Evolutionary conservation across 148 eudicot species (phyloP).

Genomic region (Rhododendron ferrugineum): DNA sequence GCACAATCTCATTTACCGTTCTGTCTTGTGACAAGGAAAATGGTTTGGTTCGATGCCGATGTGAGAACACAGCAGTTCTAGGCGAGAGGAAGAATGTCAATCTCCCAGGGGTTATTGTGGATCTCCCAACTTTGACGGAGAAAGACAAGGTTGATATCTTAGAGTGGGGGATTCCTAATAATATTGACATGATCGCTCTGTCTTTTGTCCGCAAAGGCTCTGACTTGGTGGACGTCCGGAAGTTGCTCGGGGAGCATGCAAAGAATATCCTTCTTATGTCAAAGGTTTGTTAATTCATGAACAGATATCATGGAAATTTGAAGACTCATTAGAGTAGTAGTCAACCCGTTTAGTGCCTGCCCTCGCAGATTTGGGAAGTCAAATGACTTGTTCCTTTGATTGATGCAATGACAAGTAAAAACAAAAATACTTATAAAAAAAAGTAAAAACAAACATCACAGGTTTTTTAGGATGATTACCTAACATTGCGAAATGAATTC

Average conservation of each 20-base stretch:
- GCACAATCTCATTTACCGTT: slow-evolving; percentile 44
- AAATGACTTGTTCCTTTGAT: not conserved
- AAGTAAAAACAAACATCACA: not conserved
- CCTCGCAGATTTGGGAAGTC: not conserved
- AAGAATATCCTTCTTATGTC: slow-evolving; percentile 50
- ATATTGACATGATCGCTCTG: slow-evolving; percentile 50
- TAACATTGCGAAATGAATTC: not conserved
- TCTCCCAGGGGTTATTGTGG: slow-evolving; percentile 51
- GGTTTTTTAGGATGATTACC: not conserved
- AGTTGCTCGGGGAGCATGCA: slow-evolving; percentile 38
- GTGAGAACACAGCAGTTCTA: slow-evolving; percentile 47
- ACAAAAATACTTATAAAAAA: not conserved
- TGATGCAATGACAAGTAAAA: not conserved
- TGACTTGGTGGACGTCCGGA: slow-evolving; percentile 46
- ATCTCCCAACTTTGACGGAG: slow-evolving; percentile 48
- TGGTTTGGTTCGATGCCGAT: slow-evolving; percentile 42
- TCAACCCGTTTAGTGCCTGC: not conserved
- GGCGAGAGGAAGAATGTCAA: slow-evolving; percentile 56
- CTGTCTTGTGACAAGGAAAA: slow-evolving; percentile 34
- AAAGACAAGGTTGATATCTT: slow-evolving; percentile 47
- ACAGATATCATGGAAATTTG: not conserved
- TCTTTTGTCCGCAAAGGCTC: slow-evolving; percentile 59
- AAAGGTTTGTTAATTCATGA: slow-evolving; percentile 26
- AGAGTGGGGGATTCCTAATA: slow-evolving; percentile 50
- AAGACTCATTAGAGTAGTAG: not conserved